These are phyloP conservation scores for Diplotaxis tenuifolia DNA, from an alignment of 345 rosid species.

Conservation along the genomic window DNA sequence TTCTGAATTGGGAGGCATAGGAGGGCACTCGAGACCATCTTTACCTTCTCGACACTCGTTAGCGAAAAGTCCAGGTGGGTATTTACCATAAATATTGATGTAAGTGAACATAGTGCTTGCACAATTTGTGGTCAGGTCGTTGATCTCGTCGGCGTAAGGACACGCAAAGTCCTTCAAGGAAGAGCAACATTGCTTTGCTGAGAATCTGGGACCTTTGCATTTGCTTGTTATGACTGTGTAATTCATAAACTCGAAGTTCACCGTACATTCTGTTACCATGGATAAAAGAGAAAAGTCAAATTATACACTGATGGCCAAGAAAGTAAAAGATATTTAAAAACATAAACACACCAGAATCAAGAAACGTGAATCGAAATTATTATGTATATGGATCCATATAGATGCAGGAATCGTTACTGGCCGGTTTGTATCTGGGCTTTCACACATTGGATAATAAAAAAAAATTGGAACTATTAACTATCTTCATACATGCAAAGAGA, in stretches of 20 bases:
- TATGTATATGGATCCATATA: neutral
- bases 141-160: conserved; percentile 47
- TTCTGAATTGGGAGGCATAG: conserved; percentile 26
- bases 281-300: neutral
- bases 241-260: conserved; percentile 61
- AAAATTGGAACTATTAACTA: neutral
- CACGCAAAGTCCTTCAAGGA: conserved; percentile 64
- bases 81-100: conserved; percentile 56
- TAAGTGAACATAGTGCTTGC: conserved; percentile 63
- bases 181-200: conserved; percentile 44
- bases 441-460: neutral
- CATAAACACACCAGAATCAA: neutral
- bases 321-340: neutral
- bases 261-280: conserved; percentile 51
- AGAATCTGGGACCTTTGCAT: conserved; percentile 61
- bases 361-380: neutral
- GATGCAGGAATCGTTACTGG: neutral
- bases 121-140: conserved; percentile 50
- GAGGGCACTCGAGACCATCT: conserved; percentile 58
- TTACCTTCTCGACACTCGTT: conserved; percentile 52
- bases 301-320: neutral
- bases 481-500: neutral
- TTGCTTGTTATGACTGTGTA: conserved; percentile 48
- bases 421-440: neutral
- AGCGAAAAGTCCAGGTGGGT: conserved; percentile 66